Evolutionary conservation across 148 eudicot genomes (phyloP).

Genomic region (Camellia granthamiana): DNA sequence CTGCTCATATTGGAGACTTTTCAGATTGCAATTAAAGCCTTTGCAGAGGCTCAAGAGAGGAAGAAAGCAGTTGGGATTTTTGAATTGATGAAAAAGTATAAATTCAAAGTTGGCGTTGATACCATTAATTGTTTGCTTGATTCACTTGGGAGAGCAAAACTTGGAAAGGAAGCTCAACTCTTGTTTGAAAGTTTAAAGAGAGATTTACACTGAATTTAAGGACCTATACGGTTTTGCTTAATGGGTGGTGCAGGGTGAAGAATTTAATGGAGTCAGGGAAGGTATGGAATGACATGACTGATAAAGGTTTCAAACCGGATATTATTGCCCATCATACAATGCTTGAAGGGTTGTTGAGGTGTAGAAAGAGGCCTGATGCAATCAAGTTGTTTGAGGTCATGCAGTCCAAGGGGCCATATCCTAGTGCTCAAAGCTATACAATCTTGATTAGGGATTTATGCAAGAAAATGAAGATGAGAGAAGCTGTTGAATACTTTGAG

Average conservation of each 20-base stretch:
- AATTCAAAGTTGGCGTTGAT: slow-evolving; percentile 60
- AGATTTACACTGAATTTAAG: slow-evolving; percentile 52
- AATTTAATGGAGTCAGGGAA: slow-evolving; percentile 78
- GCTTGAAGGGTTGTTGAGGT: slow-evolving; percentile 78
- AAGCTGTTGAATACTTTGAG: slow-evolving; percentile 57
- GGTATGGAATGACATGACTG: slow-evolving; percentile 89
- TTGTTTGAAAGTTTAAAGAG: slow-evolving; percentile 56
- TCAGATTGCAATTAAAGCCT: slow-evolving; percentile 56
- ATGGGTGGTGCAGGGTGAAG: slow-evolving; percentile 77
- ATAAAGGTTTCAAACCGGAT: slow-evolving; percentile 74
- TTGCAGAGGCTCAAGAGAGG: slow-evolving; percentile 67
- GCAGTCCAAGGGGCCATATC: slow-evolving; percentile 85
- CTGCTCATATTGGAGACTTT: slow-evolving; percentile 68
- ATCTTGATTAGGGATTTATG: slow-evolving; percentile 70
- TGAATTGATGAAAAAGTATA: slow-evolving; percentile 79
- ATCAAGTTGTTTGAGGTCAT: slow-evolving; percentile 75
- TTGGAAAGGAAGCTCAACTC: slow-evolving; percentile 70
- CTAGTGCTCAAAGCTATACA: slow-evolving; percentile 75
- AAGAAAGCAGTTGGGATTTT: slow-evolving; percentile 79
- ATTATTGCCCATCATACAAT: slow-evolving; percentile 66
- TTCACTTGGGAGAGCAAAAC: slow-evolving; percentile 64
- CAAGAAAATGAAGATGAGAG: slow-evolving; percentile 62
- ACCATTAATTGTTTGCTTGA: slow-evolving; percentile 67
- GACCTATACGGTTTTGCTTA: slow-evolving; percentile 66
- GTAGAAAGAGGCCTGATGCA: slow-evolving; percentile 67